These are phyloP conservation scores for Penicillium oxalicum DNA, from an alignment of 2,329 filamentous ascomycete species.

Conservation along the genomic window DNA sequence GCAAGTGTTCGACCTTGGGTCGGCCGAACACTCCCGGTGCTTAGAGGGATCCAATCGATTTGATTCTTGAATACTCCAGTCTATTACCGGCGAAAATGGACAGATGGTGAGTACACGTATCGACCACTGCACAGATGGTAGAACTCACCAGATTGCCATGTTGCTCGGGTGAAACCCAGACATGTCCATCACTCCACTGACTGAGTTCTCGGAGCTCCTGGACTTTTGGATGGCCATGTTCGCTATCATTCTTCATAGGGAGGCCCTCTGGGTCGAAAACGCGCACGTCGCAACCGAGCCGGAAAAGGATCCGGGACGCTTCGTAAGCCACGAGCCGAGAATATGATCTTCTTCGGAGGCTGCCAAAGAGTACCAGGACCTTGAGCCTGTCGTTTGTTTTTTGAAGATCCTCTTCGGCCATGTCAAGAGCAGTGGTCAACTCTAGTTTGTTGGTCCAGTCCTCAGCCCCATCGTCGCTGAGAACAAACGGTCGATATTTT, in stretches of 20 bases:
- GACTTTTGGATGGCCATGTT: slow-evolving; percentile 55
- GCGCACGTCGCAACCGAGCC: slow-evolving; percentile 61
- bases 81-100: slow-evolving; percentile 9
- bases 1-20: slow-evolving; percentile 61
- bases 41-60: slow-evolving; percentile 64
- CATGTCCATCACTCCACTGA: slow-evolving; percentile 60
- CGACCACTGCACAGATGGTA: too few relatives aligned
- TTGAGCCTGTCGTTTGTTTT: slow-evolving; percentile 42
- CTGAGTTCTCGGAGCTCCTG: slow-evolving; percentile 58
- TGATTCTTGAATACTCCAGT: slow-evolving; percentile 65
- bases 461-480: slow-evolving; percentile 31
- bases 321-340: slow-evolving; percentile 57
- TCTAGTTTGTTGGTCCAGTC: slow-evolving; percentile 57
- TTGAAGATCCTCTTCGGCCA: slow-evolving; percentile 46
- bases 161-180: slow-evolving; percentile 62
- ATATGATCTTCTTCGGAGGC: slow-evolving; percentile 53
- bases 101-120: too few relatives aligned
- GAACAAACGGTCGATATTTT: slow-evolving; percentile 54
- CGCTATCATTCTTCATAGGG: slow-evolving; percentile 58
- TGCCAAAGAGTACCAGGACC: slow-evolving; percentile 58
- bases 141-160: slow-evolving; percentile 55
- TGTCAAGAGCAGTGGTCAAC: slow-evolving; percentile 46
- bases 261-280: slow-evolving; percentile 55
- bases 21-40: slow-evolving; percentile 56
- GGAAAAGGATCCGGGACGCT: slow-evolving; percentile 54